Conservation (phyloP, 2,329 filamentous ascomycete species). For the Parascedosporium putredinis region DNA sequence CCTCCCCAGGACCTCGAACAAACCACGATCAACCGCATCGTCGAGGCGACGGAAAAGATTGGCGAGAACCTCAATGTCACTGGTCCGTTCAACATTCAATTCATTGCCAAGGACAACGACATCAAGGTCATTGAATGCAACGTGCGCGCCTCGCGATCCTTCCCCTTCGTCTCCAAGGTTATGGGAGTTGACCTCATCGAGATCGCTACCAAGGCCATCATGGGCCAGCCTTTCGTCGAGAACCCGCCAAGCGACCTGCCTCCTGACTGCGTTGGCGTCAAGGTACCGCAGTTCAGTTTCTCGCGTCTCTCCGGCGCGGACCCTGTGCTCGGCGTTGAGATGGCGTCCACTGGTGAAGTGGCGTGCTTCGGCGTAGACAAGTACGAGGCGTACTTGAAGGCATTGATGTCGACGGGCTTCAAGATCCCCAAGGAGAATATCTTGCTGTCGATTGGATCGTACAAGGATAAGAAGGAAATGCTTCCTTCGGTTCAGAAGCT, state of each 20-base stretch:
- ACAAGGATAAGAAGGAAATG: slow-evolving; percentile 98
- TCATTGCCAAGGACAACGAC: slow-evolving; percentile 98
- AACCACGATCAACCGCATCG: slow-evolving; percentile 83
- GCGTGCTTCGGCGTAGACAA: slow-evolving; percentile 93
- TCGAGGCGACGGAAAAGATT: slow-evolving; percentile 92
- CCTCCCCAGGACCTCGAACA: slow-evolving; percentile 86
- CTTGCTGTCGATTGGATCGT: slow-evolving; percentile 87
- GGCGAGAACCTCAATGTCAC: slow-evolving; percentile 89
- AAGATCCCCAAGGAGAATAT: slow-evolving; percentile 93
- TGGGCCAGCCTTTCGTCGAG: slow-evolving; percentile 67
- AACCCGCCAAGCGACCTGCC: slow-evolving; percentile 72
- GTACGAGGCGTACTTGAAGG: slow-evolving; percentile 97
- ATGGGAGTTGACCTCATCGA: slow-evolving; percentile 97
- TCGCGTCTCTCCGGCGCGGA: slow-evolving; percentile 92
- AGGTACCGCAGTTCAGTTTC: slow-evolving; percentile 98
- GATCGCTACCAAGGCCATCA: slow-evolving; percentile 97
- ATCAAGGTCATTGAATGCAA: slow-evolving; percentile 99
- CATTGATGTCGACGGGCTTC: slow-evolving; percentile 90
- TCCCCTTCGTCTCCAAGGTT: slow-evolving; percentile 97
- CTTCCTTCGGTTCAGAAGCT: slow-evolving; percentile 84
- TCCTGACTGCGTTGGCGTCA: slow-evolving; percentile 82
- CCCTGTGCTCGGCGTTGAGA: slow-evolving; percentile 93
- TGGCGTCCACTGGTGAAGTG: slow-evolving; percentile 97
- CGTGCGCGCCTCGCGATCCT: slow-evolving; percentile 88
- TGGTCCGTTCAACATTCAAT: slow-evolving; percentile 97